Conservation (phyloP, 371 early-diverging fungal genomes). For the Parasitella parasitica region DNA sequence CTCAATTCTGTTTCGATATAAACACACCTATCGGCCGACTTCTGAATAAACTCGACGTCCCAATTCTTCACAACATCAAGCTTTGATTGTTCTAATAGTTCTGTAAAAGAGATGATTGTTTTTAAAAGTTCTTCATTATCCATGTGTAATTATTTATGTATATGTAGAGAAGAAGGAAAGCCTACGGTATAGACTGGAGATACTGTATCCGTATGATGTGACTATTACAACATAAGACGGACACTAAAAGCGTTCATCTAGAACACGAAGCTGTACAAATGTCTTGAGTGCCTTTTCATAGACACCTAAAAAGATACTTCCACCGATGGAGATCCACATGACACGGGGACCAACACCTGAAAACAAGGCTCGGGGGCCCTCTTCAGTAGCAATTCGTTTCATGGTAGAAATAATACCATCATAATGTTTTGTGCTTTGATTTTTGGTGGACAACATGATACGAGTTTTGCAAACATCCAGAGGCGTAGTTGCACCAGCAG, state of each 20-base stretch:
- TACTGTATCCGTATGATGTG: not conserved
- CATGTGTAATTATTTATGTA: not conserved
- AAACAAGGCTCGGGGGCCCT: constrained; percentile 79
- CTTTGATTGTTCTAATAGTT: constrained; percentile 22
- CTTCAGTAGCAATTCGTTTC: constrained; percentile 73
- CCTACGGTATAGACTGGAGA: too few species aligned
- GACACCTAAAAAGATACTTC: constrained; percentile 92
- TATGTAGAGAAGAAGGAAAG: constrained; percentile 1
- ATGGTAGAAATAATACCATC: constrained; percentile 74
- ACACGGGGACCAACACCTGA: constrained; percentile 91
- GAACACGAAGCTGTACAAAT: constrained; percentile 41
- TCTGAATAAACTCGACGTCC: constrained; percentile 24
- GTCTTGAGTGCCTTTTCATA: constrained; percentile 82
- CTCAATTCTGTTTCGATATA: constrained; percentile 37
- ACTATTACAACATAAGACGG: not conserved
- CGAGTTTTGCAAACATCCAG: constrained; percentile 93
- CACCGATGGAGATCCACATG: constrained; percentile 94
- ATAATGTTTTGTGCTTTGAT: constrained; percentile 51
- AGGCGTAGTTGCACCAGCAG: constrained; percentile 91
- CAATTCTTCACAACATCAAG: constrained; percentile 26
- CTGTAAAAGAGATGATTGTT: constrained; percentile 21
- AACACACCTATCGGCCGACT: constrained; percentile 31
- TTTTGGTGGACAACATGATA: constrained; percentile 72
- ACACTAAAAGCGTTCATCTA: constrained; percentile 27
- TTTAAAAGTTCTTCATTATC: constrained; percentile 7